phyloP scores from a whole-genome alignment of 306 rosid species.

The Quercus mongolica region DNA sequence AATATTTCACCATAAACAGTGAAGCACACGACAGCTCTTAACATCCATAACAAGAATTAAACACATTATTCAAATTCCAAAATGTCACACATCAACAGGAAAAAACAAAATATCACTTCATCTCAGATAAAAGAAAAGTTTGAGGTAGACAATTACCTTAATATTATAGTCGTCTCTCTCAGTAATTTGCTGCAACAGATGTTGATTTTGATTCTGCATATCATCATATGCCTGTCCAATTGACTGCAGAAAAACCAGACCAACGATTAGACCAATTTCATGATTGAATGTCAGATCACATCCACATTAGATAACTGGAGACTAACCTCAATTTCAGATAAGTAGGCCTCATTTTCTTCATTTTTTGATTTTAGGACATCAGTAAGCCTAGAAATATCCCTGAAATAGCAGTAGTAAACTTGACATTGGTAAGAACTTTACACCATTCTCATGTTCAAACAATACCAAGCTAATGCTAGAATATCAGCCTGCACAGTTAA shows the following conservation, averaged over 20 bases:
- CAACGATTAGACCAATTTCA: slow-evolving; percentile 11
- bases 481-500: not conserved
- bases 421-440: slow-evolving; percentile 3
- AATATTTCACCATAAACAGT: not conserved
- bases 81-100: not conserved
- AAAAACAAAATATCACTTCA: not conserved
- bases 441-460: not conserved
- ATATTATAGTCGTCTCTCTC: slow-evolving; percentile 98
- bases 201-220: slow-evolving; percentile 98
- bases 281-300: not conserved
- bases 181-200: slow-evolving; percentile 88
- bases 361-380: slow-evolving; percentile 70
- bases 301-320: slow-evolving; percentile 20
- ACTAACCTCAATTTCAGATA: slow-evolving; percentile 94
- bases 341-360: slow-evolving; percentile 85
- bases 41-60: not conserved
- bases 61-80: not conserved
- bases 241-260: slow-evolving; percentile 48
- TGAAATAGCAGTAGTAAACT: slow-evolving; percentile 37
- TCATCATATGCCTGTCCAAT: slow-evolving; percentile 98
- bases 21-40: not conserved
- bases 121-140: not conserved
- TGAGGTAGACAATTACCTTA: slow-evolving; percentile 50
- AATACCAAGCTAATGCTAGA: not conserved
- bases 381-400: slow-evolving; percentile 53